phyloP scores from a whole-genome alignment of 108 stramenopile species.

The Cyclotella sp. region DNA sequence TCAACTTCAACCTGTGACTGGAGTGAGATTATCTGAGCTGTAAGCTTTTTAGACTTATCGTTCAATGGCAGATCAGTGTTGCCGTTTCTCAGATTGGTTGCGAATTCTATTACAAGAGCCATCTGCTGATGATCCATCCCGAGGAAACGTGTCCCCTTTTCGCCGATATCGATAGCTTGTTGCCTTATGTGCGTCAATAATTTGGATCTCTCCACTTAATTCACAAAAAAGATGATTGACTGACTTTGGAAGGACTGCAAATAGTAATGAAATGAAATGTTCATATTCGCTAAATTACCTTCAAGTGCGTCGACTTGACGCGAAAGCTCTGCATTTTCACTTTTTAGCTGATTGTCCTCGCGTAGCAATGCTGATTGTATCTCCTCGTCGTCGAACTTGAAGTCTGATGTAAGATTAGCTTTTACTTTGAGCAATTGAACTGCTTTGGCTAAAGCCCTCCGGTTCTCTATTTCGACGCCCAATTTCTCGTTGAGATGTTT shows the following conservation, averaged over 20 bases:
- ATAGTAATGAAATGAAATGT: not conserved
- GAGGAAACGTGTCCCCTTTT: conserved; percentile 59
- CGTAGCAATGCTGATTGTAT: conserved; percentile 36
- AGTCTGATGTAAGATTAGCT: conserved; percentile 59
- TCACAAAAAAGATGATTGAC: not conserved
- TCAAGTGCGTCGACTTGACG: conserved; percentile 73
- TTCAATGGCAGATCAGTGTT: conserved; percentile 56
- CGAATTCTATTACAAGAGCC: conserved; percentile 62
- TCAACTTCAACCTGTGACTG: conserved; percentile 54
- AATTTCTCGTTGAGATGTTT: conserved; percentile 50
- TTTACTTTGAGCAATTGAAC: conserved; percentile 74
- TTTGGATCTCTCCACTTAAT: conserved; percentile 55
- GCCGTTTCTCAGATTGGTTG: conserved; percentile 57
- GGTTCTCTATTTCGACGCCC: conserved; percentile 54
- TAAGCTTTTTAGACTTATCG: conserved; percentile 55
- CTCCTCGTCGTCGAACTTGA: conserved; percentile 63
- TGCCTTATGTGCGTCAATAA: conserved; percentile 66
- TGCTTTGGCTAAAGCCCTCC: conserved; percentile 60
- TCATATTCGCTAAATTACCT: conserved; percentile 17
- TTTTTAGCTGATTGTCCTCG: conserved; percentile 35
- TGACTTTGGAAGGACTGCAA: not conserved
- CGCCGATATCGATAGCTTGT: conserved; percentile 62
- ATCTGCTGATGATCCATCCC: conserved; percentile 54
- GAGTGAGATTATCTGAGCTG: conserved; percentile 42
- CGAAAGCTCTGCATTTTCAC: conserved; percentile 60